phyloP scores from a whole-genome alignment of 805 yeast genomes.

The Candida sakaeoensis region DNA sequence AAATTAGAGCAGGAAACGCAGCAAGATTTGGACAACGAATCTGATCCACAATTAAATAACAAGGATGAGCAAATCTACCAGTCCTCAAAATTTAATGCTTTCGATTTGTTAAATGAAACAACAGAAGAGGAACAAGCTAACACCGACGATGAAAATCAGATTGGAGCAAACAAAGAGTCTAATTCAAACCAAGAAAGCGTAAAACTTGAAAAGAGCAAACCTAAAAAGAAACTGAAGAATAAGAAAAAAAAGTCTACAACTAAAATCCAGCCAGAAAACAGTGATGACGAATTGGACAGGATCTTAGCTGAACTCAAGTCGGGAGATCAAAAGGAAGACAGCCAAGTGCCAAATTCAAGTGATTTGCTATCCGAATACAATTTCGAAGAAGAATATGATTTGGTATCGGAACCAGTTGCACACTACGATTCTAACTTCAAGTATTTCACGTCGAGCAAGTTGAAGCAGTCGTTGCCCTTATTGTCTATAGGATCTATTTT shows the following conservation, averaged over 20 bases:
- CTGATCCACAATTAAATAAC: slow-evolving; percentile 12
- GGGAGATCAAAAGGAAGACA: slow-evolving; percentile 17
- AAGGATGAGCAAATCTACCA: slow-evolving; percentile 12
- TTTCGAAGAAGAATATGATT: slow-evolving; percentile 24
- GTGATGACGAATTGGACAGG: slow-evolving; percentile 58
- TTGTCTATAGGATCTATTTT: slow-evolving; percentile 43
- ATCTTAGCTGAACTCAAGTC: slow-evolving; percentile 42
- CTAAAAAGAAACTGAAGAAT: slow-evolving; percentile 12
- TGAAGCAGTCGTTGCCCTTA: slow-evolving; percentile 35
- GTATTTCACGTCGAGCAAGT: slow-evolving; percentile 45
- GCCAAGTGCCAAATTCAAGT: slow-evolving; percentile 13
- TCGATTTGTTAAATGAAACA: slow-evolving; percentile 39
- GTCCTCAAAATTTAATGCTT: slow-evolving; percentile 36
- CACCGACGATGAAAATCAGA: slow-evolving; percentile 13
- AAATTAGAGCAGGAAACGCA: slow-evolving; percentile 15
- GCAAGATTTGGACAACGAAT: slow-evolving; percentile 9
- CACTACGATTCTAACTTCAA: slow-evolving; percentile 43
- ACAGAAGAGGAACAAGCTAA: slow-evolving; percentile 23
- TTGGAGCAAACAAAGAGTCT: neutral
- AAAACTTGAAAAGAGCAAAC: slow-evolving; percentile 15
- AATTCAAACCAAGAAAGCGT: neutral
- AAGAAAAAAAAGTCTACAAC: slow-evolving; percentile 11
- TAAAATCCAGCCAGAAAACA: slow-evolving; percentile 19
- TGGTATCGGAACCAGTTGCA: slow-evolving; percentile 21
- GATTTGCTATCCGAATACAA: slow-evolving; percentile 18